Percentiles rank a stretch among this genome's conserved stretches.
Evolutionary conservation across 148 eudicot species (phyloP).

Genomic region (Rhododendron ovatum): DNA sequence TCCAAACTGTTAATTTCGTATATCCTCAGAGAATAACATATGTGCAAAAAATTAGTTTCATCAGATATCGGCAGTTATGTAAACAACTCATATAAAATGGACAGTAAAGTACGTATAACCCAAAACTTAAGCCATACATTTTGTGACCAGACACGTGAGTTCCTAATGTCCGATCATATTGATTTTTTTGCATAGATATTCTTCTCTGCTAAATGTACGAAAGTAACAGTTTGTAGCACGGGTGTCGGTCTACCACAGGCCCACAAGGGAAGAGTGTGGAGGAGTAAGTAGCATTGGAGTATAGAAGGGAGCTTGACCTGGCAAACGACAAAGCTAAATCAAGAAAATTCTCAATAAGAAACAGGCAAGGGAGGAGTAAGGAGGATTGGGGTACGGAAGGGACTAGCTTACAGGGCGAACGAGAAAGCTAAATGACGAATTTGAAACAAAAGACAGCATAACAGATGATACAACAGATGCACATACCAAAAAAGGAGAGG

Average conservation of each 20-base stretch:
- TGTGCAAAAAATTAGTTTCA: background rate
- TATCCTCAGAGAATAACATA: background rate
- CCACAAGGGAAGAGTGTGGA: background rate
- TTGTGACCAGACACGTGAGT: background rate
- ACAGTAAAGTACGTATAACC: background rate
- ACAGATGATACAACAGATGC: background rate
- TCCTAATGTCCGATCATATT: background rate
- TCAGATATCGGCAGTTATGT: background rate
- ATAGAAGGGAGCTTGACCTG: background rate
- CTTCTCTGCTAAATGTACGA: background rate
- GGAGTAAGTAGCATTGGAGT: background rate
- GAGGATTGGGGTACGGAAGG: background rate
- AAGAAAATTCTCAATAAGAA: background rate
- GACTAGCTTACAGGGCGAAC: background rate
- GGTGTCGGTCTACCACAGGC: background rate
- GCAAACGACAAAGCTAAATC: background rate
- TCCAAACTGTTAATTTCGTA: background rate
- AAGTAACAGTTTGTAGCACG: background rate
- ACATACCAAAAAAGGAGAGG: background rate
- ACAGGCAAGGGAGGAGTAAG: background rate
- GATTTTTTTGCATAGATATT: too few relatives aligned
- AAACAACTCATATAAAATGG: background rate
- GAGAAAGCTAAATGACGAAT: conserved; percentile 3
- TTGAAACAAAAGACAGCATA: background rate
- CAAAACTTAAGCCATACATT: background rate